Conservation (phyloP, 179 eudicot genomes). For the Beta lomatogona region DNA sequence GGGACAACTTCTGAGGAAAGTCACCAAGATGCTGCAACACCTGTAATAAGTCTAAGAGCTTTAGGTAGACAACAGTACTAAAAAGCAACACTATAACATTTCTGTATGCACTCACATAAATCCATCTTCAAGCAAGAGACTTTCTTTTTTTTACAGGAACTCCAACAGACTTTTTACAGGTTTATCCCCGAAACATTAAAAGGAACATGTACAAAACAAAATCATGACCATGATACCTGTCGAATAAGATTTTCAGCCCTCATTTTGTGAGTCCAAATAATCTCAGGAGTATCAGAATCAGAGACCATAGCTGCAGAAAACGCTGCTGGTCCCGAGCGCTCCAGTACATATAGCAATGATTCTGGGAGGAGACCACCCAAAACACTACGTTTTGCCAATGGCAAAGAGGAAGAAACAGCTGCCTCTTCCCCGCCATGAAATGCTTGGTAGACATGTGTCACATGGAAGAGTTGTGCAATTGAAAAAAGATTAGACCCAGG, state of each 20-base stretch:
- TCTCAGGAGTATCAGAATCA: conserved; percentile 99
- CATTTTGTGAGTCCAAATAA: conserved; percentile 99
- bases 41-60: conserved; percentile 37
- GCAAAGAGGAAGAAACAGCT: conserved; percentile 95
- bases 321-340: conserved; percentile 94
- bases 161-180: neutral
- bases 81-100: neutral
- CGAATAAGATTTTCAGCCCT: conserved; percentile 96
- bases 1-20: conserved; percentile 94
- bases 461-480: conserved; percentile 83
- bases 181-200: neutral
- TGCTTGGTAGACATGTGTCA: conserved; percentile 96
- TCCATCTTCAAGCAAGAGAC: neutral
- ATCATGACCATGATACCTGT: conserved; percentile 53
- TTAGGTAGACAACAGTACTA: conserved; percentile 8
- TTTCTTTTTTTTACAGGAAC: no score
- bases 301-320: conserved; percentile 99
- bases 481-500: conserved; percentile 98
- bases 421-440: conserved; percentile 99
- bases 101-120: neutral
- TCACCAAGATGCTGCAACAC: conserved; percentile 99
- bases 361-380: conserved; percentile 98
- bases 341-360: conserved; percentile 92
- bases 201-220: neutral
- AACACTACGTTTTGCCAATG: conserved; percentile 97